phyloP scores from a whole-genome alignment of 2,329 filamentous ascomycete genomes.

The Trichoderma sp. region DNA sequence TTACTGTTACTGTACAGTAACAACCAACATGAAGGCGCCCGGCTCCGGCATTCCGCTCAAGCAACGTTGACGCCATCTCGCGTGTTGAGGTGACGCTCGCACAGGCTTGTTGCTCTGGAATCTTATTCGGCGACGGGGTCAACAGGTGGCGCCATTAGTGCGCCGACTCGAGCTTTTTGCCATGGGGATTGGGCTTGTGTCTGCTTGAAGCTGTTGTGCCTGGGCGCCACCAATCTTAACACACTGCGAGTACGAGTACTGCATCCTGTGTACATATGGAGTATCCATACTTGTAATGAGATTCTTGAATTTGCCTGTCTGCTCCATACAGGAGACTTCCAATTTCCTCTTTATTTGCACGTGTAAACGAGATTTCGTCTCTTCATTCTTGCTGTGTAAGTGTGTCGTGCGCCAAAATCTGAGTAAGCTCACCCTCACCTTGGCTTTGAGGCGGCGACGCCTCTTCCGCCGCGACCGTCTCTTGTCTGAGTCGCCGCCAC shows the following conservation, averaged over 20 bases:
- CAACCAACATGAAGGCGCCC: background rate
- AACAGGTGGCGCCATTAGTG: conserved; percentile 6
- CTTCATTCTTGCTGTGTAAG: background rate
- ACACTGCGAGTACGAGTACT: background rate
- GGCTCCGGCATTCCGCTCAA: conserved; percentile 5
- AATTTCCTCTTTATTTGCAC: background rate
- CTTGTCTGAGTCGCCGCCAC: background rate
- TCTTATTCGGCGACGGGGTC: background rate
- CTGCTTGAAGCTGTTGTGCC: background rate
- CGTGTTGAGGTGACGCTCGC: background rate
- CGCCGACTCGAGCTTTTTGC: background rate
- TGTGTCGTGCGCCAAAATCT: background rate
- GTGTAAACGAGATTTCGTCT: background rate
- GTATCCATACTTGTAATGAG: background rate
- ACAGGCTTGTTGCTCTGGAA: background rate
- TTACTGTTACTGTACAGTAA: background rate
- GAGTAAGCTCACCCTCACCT: conserved; percentile 11
- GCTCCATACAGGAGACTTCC: background rate
- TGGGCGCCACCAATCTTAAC: background rate
- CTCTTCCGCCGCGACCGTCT: conserved; percentile 1
- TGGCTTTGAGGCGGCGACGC: background rate
- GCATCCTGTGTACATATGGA: background rate
- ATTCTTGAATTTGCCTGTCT: background rate
- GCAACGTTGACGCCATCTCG: background rate
- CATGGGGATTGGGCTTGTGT: background rate